A percentile compares a stretch with the other conserved stretches of the same genome.
phyloP scores from a whole-genome alignment of 2,329 filamentous ascomycete genomes.

The Fusarium subtropicale region DNA sequence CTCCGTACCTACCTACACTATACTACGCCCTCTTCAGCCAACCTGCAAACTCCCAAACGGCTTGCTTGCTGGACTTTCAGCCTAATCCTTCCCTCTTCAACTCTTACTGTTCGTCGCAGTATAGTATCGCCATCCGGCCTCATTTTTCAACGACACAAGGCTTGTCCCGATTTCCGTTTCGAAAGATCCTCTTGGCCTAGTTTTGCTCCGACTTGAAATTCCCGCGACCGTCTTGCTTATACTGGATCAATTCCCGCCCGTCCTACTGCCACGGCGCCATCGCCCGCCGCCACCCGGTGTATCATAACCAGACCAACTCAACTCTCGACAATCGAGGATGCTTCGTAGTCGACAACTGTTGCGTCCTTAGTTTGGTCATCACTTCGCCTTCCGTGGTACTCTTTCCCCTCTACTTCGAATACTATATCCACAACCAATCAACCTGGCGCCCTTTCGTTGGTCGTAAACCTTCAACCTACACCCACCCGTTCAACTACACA shows the following conservation, averaged over 20 bases:
- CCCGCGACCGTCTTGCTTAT: slow-evolving; percentile 12
- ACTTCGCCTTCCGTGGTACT: slow-evolving; percentile 18
- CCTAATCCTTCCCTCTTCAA: slow-evolving; percentile 31
- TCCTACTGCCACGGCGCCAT: slow-evolving; percentile 19
- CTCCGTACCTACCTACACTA: slow-evolving; percentile 13
- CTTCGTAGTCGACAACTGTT: slow-evolving; percentile 34
- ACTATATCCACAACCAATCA: slow-evolving; percentile 14
- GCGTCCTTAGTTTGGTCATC: slow-evolving; percentile 36
- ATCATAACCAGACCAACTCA: slow-evolving; percentile 21
- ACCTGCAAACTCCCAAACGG: slow-evolving; percentile 32
- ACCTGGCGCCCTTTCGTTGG: slow-evolving; percentile 9
- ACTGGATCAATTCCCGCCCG: slow-evolving; percentile 7
- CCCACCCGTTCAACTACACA: slow-evolving; percentile 11
- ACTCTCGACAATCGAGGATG: slow-evolving; percentile 37
- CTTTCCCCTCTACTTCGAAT: slow-evolving; percentile 1
- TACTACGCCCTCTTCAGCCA: slow-evolving; percentile 40
- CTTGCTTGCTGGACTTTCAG: slow-evolving; percentile 30
- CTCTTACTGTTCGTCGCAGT: slow-evolving; percentile 23
- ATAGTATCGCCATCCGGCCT: slow-evolving; percentile 32
- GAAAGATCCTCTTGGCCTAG: slow-evolving; percentile 15
- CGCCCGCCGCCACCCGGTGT: slow-evolving; percentile 31
- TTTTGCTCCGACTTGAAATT: slow-evolving; percentile 11
- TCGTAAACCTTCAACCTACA: slow-evolving; percentile 17
- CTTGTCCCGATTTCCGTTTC: slow-evolving; percentile 6
- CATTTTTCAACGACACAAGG: slow-evolving; percentile 32